Percentiles rank a stretch among this genome's conserved stretches.
Evolutionary conservation across 768 basidiomycete species (phyloP).

Genomic region (Neoboletus magnificus): DNA sequence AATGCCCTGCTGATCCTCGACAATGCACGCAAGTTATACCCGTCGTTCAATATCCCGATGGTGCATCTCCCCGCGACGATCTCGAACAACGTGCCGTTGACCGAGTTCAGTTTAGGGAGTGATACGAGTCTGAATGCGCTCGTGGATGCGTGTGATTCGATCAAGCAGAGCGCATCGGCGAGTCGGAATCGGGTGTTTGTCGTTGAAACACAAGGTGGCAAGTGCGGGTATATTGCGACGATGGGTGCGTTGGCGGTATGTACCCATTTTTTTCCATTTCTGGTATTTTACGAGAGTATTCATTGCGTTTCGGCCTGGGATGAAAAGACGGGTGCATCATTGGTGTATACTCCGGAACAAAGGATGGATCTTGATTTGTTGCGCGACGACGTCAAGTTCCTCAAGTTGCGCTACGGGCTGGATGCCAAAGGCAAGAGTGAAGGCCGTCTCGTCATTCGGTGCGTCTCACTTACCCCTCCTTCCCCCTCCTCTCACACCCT

Average conservation of each 20-base stretch:
- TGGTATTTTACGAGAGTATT: not conserved
- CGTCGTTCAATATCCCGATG: slow-evolving; percentile 93
- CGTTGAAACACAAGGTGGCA: slow-evolving; percentile 96
- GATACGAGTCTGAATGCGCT: slow-evolving; percentile 98
- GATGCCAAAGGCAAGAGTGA: slow-evolving; percentile 89
- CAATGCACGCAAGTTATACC: slow-evolving; percentile 76
- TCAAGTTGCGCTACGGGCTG: slow-evolving; percentile 79
- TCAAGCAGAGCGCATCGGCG: slow-evolving; percentile 97
- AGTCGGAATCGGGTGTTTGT: slow-evolving; percentile 96
- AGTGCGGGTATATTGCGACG: slow-evolving; percentile 93
- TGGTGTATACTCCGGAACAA: slow-evolving; percentile 91
- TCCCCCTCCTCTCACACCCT: not conserved
- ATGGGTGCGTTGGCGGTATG: slow-evolving; percentile 94
- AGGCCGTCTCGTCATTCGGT: slow-evolving; percentile 92
- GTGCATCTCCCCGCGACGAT: slow-evolving; percentile 95
- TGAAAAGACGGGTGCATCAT: slow-evolving; percentile 77
- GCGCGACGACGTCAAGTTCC: slow-evolving; percentile 80
- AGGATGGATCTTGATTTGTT: slow-evolving; percentile 84
- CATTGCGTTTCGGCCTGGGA: not conserved
- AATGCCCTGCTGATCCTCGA: slow-evolving; percentile 74
- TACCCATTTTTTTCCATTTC: slow-evolving; percentile 9
- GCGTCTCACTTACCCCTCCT: slow-evolving; percentile 23
- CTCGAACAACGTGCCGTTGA: slow-evolving; percentile 97
- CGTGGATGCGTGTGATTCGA: slow-evolving; percentile 96
- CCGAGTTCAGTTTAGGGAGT: slow-evolving; percentile 91